Evolutionary conservation across 495 filamentous ascomycete species (phyloP).

Genomic region (Opeltia flavorubescens): DNA sequence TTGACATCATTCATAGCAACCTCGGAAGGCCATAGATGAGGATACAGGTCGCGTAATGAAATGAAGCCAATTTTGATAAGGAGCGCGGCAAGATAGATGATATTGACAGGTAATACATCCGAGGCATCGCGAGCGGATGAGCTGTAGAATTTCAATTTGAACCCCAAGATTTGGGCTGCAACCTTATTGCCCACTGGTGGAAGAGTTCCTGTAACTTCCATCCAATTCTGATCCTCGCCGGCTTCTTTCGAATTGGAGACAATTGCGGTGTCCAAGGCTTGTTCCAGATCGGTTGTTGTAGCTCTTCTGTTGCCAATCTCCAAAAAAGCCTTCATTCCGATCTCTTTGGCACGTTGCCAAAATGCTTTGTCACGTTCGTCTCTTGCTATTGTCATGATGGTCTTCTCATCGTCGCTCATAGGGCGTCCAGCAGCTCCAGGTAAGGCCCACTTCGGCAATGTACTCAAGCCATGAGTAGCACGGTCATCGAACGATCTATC

Average conservation of each 20-base stretch:
- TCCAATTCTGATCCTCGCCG: constrained; percentile 51
- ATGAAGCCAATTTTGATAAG: constrained; percentile 97
- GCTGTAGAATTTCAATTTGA: constrained; percentile 91
- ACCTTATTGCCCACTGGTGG: constrained; percentile 77
- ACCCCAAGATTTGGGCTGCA: constrained; percentile 88
- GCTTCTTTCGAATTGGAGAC: constrained; percentile 28
- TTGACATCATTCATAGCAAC: constrained; percentile 61
- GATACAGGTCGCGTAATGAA: constrained; percentile 82
- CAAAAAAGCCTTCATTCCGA: constrained; percentile 75
- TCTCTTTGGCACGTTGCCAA: constrained; percentile 63
- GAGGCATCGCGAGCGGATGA: constrained; percentile 53
- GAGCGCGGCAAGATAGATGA: constrained; percentile 78
- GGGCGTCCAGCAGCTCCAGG: constrained; percentile 46
- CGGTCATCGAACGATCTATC: constrained; percentile 19
- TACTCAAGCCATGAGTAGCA: constrained; percentile 23
- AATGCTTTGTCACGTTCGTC: constrained; percentile 58
- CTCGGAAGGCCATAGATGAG: constrained; percentile 80
- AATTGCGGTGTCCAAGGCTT: constrained; percentile 19
- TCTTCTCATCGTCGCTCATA: constrained; percentile 51
- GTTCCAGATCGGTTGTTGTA: constrained; percentile 29
- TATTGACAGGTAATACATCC: constrained; percentile 71
- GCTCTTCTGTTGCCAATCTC: constrained; percentile 46
- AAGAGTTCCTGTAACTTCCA: constrained; percentile 60
- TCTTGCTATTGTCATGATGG: constrained; percentile 30
- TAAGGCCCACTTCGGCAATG: constrained; percentile 69